Percentiles rank a stretch among this genome's conserved stretches.
Conservation (phyloP, 2,329 filamentous ascomycete genomes). For the Periconia macrospinosa region DNA sequence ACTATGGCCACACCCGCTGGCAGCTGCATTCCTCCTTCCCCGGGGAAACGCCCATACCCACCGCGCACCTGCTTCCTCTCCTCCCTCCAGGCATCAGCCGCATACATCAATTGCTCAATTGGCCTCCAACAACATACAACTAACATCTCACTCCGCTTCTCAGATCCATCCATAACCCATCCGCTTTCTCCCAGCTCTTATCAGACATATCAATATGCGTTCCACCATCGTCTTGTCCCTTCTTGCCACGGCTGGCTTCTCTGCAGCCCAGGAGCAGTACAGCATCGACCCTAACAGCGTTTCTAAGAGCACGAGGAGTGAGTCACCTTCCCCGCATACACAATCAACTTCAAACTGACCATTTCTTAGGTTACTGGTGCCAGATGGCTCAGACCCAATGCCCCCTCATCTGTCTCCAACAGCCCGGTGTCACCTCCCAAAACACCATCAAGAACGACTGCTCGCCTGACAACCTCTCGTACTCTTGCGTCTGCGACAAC, state of each 20-base stretch:
- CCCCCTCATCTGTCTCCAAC: constrained; percentile 72
- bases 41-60: constrained; percentile 5
- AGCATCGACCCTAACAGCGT: constrained; percentile 67
- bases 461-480: constrained; percentile 57
- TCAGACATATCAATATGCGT: constrained; percentile 44
- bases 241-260: constrained; percentile 55
- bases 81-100: neutral
- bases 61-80: neutral
- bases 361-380: constrained; percentile 64
- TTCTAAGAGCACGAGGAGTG: constrained; percentile 55
- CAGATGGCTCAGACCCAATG: constrained; percentile 63
- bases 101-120: neutral
- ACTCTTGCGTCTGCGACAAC: constrained; percentile 71
- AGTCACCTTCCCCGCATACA: constrained; percentile 26
- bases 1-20: constrained; percentile 6
- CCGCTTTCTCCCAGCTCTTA: constrained; percentile 4
- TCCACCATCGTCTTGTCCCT: constrained; percentile 55
- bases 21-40: constrained; percentile 17
- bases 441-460: constrained; percentile 66
- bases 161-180: no score
- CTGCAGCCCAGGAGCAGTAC: constrained; percentile 51
- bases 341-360: constrained; percentile 18
- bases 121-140: neutral
- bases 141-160: neutral
- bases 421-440: constrained; percentile 44